A percentile compares a stretch with the other conserved stretches of the same genome.
phyloP scores from a whole-genome alignment of 2,329 filamentous ascomycete genomes.

The Saccharata proteae region DNA sequence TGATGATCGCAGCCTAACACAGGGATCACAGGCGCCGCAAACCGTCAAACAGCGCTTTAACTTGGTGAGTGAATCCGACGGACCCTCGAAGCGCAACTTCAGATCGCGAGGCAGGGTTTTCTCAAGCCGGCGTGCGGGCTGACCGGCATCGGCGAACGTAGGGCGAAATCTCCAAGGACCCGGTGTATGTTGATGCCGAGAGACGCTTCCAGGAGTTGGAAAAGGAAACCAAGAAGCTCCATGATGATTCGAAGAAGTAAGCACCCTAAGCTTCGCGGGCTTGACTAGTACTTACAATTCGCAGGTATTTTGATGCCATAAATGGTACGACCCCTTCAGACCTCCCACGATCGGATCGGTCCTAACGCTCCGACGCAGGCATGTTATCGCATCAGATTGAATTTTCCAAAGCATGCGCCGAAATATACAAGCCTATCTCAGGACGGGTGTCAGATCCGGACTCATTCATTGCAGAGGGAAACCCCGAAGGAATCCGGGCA shows the following conservation, averaged over 20 bases:
- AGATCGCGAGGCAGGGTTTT: conserved; percentile 13
- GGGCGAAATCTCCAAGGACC: conserved; percentile 89
- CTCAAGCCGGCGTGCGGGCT: too few species aligned
- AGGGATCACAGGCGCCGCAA: conserved; percentile 61
- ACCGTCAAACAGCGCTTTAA: conserved; percentile 87
- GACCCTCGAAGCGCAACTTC: conserved; percentile 11
- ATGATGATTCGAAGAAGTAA: conserved; percentile 85
- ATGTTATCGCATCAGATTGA: conserved; percentile 98
- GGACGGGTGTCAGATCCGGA: conserved; percentile 90
- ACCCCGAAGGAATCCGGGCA: conserved; percentile 82
- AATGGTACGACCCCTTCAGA: conserved; percentile 47
- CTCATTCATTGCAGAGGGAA: conserved; percentile 68
- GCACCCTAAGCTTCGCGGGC: conserved; percentile 1
- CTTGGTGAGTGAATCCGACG: conserved; percentile 44
- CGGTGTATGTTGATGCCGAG: conserved; percentile 89
- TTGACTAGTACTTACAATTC: conserved; percentile 14
- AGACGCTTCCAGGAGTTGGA: conserved; percentile 89
- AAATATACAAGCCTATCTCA: conserved; percentile 97
- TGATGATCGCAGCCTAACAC: conserved; percentile 1
- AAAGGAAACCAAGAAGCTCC: conserved; percentile 88
- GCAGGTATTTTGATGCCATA: conserved; percentile 81
- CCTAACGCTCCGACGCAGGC: conserved; percentile 31
- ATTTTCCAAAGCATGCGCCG: conserved; percentile 89
- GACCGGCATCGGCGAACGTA: too few species aligned
- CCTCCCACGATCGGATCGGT: neutral